Evolutionary conservation across 129 eudicot genomes (phyloP).

Genomic region (Apium graveolens): DNA sequence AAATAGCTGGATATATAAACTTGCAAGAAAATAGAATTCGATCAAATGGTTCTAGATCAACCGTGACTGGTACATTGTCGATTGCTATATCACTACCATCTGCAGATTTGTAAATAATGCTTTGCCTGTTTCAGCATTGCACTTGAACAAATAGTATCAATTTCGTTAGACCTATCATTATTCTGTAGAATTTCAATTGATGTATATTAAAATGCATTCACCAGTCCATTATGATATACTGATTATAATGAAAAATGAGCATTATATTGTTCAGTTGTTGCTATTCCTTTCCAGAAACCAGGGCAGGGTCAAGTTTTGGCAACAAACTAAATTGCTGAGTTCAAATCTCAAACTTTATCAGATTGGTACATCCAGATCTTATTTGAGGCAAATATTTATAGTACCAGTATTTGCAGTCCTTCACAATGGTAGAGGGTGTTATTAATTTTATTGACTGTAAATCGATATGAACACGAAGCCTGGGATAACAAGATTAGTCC

Average conservation of each 20-base stretch:
- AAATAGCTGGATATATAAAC: background rate
- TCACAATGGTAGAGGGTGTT: too few relatives aligned
- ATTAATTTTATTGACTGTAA: too few relatives aligned
- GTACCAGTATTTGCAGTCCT: too few relatives aligned
- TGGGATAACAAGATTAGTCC: background rate
- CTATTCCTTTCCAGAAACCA: background rate
- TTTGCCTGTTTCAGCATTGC: background rate
- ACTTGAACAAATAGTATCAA: background rate
- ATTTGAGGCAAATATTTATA: too few relatives aligned
- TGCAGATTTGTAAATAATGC: constrained; percentile 33
- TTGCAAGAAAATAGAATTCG: background rate
- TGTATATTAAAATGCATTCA: background rate
- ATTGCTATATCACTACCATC: background rate
- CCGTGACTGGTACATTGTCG: background rate
- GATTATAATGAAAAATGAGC: constrained; percentile 1
- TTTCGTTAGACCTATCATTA: background rate
- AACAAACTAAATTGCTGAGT: too few relatives aligned
- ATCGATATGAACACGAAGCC: background rate
- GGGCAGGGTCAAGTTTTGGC: too few relatives aligned
- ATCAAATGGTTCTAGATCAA: background rate
- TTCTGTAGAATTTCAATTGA: background rate
- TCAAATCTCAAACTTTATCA: too few relatives aligned
- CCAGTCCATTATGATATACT: background rate
- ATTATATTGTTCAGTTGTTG: background rate
- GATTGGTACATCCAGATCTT: too few relatives aligned